Conservation (phyloP, 768 basidiomycete species). For the Porphyrellus cyaneotinctus region DNA sequence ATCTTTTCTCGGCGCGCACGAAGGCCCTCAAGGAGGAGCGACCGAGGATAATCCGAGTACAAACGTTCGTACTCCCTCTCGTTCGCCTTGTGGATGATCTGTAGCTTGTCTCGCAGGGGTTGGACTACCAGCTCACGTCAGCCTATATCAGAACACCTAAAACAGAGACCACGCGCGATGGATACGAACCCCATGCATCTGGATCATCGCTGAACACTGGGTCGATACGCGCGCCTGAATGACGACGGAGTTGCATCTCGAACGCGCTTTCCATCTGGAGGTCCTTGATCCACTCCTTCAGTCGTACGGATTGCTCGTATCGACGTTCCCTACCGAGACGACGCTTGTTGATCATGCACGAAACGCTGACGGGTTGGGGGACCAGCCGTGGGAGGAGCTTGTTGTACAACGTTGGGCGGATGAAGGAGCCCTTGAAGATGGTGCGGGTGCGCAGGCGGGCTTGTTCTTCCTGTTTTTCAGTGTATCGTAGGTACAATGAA, state of each 20-base stretch:
- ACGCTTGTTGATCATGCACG: slow-evolving; percentile 61
- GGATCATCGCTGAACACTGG: slow-evolving; percentile 27
- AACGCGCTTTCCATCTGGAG: slow-evolving; percentile 37
- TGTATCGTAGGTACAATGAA: background rate
- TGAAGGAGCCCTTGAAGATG: slow-evolving; percentile 65
- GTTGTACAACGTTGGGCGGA: slow-evolving; percentile 63
- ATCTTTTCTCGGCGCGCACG: slow-evolving; percentile 59
- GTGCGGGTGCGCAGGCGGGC: slow-evolving; percentile 52
- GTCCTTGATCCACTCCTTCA: slow-evolving; percentile 35
- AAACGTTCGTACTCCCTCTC: slow-evolving; percentile 41
- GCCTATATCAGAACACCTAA: background rate
- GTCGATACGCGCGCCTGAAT: slow-evolving; percentile 13
- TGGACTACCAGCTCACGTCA: slow-evolving; percentile 31
- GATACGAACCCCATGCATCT: slow-evolving; percentile 21
- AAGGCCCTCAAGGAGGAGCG: slow-evolving; percentile 46
- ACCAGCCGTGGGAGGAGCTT: slow-evolving; percentile 73
- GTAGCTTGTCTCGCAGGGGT: slow-evolving; percentile 33
- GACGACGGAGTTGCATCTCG: slow-evolving; percentile 30
- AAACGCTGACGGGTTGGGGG: slow-evolving; percentile 72
- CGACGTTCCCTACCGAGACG: slow-evolving; percentile 44
- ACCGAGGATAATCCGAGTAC: slow-evolving; percentile 40
- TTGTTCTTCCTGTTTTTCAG: slow-evolving; percentile 51
- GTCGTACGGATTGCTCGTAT: slow-evolving; percentile 29
- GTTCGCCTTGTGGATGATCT: slow-evolving; percentile 33
- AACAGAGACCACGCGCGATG: no score